Evolutionary conservation across 257 asterid species (phyloP).

Genomic region (Gardenia jasminoides): DNA sequence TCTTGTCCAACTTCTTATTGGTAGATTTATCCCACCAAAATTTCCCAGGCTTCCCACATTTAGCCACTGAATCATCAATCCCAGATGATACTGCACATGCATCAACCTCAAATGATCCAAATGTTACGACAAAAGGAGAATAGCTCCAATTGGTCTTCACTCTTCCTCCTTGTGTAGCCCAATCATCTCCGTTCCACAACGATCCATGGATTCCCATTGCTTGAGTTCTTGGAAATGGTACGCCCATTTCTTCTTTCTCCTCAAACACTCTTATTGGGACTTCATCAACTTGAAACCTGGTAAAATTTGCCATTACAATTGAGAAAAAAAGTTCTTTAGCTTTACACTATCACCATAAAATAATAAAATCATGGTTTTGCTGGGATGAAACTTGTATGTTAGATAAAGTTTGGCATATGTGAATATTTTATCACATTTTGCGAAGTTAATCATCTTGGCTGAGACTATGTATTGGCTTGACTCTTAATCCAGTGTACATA

Average conservation of each 20-base stretch:
- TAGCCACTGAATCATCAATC: conserved; percentile 18
- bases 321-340: background rate
- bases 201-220: conserved; percentile 63
- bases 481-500: too few relatives aligned
- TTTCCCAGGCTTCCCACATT: conserved; percentile 41
- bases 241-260: conserved; percentile 42
- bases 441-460: too few relatives aligned
- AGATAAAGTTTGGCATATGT: too few relatives aligned
- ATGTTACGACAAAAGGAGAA: conserved; percentile 45
- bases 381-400: background rate
- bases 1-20: conserved; percentile 31
- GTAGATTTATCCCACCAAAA: conserved; percentile 66
- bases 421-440: too few relatives aligned
- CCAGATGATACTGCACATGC: conserved; percentile 41
- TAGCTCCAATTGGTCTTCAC: conserved; percentile 61
- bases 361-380: background rate
- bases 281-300: conserved; percentile 56
- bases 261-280: conserved; percentile 45
- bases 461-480: too few relatives aligned
- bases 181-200: conserved; percentile 57
- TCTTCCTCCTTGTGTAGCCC: conserved; percentile 70
- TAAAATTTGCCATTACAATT: too few relatives aligned
- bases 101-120: conserved; percentile 37
- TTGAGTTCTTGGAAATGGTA: conserved; percentile 42
- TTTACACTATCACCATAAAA: background rate